Evolutionary conservation across 2,329 filamentous ascomycete species (phyloP), one percentile per base, ranked within the genome.

Genomic region (Pseudogymnoascus sp.): DNA sequence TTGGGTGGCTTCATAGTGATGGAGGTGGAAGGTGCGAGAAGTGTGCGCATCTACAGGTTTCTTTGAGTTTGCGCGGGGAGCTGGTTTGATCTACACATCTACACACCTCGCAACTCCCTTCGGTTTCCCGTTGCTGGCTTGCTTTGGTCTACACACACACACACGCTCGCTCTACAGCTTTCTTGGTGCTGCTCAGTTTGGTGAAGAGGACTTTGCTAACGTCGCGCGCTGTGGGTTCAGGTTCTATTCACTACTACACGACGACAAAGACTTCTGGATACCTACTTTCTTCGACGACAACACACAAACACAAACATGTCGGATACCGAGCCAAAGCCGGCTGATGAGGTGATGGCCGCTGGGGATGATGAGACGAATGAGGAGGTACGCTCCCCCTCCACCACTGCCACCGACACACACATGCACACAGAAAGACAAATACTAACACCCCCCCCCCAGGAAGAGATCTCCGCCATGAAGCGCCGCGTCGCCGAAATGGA

Each of bases 381-480:
- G 34, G 72, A 74, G 67, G 72, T 73, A 70, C 21, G 65, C 7
- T 8, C 2, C 31, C 39, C 21, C 29, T 14, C 10, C 14, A 6
- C 31, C 39, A n/a, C 39, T 21, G 3, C 14, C 11, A 11, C 5
- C 34, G 21, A 14, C 26, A 34, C 26, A 26, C 7, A 37, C 8
- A 60, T 6, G 23, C 34, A 21, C 10, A 21, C 10, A 60, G n/a
- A 10, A 16, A 60, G 29, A 60, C 31, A 36, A 2, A 60, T n/a
- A 8, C 45, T 54, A 47, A 62, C 21, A 8, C 54, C 40, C 23
- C 54, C 4, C 23, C 54, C 7, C 23, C 61, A 85, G 83, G 82
- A 93, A 82, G 90, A 95, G 77, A 93, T 95, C 72, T 86, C 86
- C 66, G 90, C 88, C 64, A 95, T 95, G 90, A 95, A 93, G 82